A percentile compares a stretch with the other conserved stretches of the same genome.
These are phyloP conservation scores for Erodium trifolium DNA, from an alignment of 441 rosid genomes.

Conservation along the genomic window DNA sequence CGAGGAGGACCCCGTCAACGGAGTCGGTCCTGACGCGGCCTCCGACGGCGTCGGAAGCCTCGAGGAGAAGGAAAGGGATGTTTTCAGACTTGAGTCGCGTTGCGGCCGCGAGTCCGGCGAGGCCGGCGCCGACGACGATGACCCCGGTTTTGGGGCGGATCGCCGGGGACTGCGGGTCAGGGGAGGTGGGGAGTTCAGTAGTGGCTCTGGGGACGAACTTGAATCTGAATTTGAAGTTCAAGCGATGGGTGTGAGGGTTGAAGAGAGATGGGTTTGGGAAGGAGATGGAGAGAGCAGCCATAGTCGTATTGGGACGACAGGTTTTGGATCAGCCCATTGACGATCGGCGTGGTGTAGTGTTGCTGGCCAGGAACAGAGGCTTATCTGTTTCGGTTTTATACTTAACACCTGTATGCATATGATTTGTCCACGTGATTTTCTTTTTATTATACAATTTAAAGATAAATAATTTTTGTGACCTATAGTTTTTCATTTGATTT, in stretches of 20 bases:
- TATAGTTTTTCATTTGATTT: not conserved
- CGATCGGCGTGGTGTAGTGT: not conserved
- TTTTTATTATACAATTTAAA: too few relatives aligned
- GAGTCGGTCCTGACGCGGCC: constrained; percentile 78
- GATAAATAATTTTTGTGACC: not conserved
- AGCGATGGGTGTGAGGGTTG: not conserved
- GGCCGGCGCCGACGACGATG: constrained; percentile 73
- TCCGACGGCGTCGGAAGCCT: constrained; percentile 77
- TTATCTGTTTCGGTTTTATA: not conserved
- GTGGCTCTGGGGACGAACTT: not conserved
- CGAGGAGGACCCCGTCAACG: constrained; percentile 71
- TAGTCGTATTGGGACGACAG: not conserved
- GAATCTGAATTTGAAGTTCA: not conserved
- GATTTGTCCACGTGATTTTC: not conserved
- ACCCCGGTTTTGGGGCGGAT: constrained; percentile 27
- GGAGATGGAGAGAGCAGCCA: constrained; percentile 1
- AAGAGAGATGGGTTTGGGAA: not conserved
- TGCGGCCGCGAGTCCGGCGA: constrained; percentile 85
- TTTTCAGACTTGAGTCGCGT: constrained; percentile 42
- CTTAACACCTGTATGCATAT: not conserved
- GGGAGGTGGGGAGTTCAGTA: too few relatives aligned
- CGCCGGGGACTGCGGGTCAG: constrained; percentile 10
- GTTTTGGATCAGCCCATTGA: not conserved
- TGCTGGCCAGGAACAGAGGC: not conserved
- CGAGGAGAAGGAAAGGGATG: constrained; percentile 62